Base-by-base conservation (phyloP, 108 stramenopile genomes). In the Cyclotella kingstonii region DNA sequence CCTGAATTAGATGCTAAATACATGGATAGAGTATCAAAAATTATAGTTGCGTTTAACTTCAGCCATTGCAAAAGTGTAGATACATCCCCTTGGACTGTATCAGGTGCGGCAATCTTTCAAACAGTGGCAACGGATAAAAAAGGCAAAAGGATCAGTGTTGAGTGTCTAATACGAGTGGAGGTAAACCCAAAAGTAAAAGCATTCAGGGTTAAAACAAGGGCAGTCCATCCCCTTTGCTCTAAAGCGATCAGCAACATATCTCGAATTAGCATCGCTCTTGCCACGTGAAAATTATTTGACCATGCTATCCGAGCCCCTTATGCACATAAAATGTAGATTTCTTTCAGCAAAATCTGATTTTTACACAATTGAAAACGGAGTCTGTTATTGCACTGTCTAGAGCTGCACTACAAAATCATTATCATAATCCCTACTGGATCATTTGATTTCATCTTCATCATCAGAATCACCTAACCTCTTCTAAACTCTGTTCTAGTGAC, bases 71-170 rank as follows among this genome's bases (percentile, higher is more conserved):
- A 68, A 38, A 90, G 89, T 18, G 86, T 86, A 18, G 93, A 94
- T 55, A 85, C 90, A 39, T 90, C 92, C 18, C 88, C 90, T 15
- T 90, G 87, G 89, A 91, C 93, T 21, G 83, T 91, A 22, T 91
- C 89, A 1, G 93, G 93, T 4, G 87, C 89, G 17, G 90, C 87
- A 15, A 94, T 88, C 3, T 91, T 90, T 60, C 84, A 86, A 33
- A 91, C 88, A 0, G 93, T 83, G 7, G 84, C 93, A 1, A 91
- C 90, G 64, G 93, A 94, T 66, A 58, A 63, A 62, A 89, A 90
- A 49, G 90, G 93, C 2, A 91, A 94, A 66, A 87, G 87, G 34
- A 93, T 93, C 75, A 93, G 87, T 66, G 91, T 93, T 21, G 91
- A 87, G 12, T 89, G 87, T 53, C 68, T 93, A 35, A 86, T 93